Evolutionary conservation across 108 stramenopile species (phyloP).

Genomic region (Stephanodiscus minutulus): DNA sequence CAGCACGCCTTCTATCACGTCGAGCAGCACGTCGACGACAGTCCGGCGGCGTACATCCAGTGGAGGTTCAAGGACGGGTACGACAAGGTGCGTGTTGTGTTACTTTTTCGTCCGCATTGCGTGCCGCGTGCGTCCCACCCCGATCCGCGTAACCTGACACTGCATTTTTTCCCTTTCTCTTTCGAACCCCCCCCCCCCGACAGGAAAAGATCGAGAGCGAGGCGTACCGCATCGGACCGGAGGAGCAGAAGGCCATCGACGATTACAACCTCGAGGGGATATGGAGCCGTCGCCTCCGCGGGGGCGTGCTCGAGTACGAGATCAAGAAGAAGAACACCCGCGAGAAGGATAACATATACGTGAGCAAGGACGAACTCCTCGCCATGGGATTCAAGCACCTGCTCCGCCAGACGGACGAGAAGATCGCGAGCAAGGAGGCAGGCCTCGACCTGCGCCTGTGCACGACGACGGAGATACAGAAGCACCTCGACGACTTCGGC

Average conservation of each 20-base stretch:
- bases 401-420: conserved; percentile 90
- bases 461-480: conserved; percentile 93
- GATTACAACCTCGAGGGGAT: conserved; percentile 92
- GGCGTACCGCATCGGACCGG: conserved; percentile 86
- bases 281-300: conserved; percentile 92
- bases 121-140: too few relatives aligned
- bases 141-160: too few relatives aligned
- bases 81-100: conserved; percentile 52
- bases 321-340: conserved; percentile 89
- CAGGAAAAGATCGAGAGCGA: conserved; percentile 83
- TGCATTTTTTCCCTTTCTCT: not conserved
- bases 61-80: conserved; percentile 96
- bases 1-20: conserved; percentile 97
- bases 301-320: conserved; percentile 89
- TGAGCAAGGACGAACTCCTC: conserved; percentile 80
- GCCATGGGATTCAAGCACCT: conserved; percentile 88
- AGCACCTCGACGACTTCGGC: conserved; percentile 95
- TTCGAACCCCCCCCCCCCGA: too few relatives aligned
- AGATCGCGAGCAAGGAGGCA: conserved; percentile 94
- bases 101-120: not conserved
- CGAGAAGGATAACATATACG: conserved; percentile 93
- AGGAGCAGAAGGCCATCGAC: conserved; percentile 91
- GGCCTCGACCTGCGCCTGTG: conserved; percentile 89
- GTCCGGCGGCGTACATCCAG: conserved; percentile 94
- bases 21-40: conserved; percentile 91